A percentile compares a stretch with the other conserved stretches of the same genome.
Conservation (phyloP, 2,329 filamentous ascomycete species). For the Passalora sequoiae region DNA sequence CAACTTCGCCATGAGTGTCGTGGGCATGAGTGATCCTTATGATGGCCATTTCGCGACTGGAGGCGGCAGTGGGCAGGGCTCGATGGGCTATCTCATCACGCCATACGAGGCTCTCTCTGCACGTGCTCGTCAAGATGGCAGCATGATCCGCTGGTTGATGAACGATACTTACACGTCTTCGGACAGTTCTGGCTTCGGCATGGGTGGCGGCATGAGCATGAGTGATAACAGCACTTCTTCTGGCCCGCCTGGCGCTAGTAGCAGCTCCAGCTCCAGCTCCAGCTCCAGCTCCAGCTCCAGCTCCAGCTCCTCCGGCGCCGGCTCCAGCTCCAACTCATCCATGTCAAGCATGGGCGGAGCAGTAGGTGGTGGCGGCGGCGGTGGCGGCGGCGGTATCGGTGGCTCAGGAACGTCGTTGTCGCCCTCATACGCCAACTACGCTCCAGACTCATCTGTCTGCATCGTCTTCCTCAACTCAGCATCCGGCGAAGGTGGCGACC, state of each 20-base stretch:
- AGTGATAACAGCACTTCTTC: slow-evolving; percentile 9
- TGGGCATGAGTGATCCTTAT: slow-evolving; percentile 14
- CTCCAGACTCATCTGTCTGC: slow-evolving; percentile 22
- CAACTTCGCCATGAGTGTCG: slow-evolving; percentile 14
- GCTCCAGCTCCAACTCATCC: no score
- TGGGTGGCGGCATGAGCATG: slow-evolving; percentile 10
- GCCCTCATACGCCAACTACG: slow-evolving; percentile 13
- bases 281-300: slow-evolving; percentile 5
- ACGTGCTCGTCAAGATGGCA: slow-evolving; percentile 12
- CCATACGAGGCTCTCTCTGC: slow-evolving; percentile 11
- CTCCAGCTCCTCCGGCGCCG: slow-evolving; percentile 9
- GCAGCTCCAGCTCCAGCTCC: no score
- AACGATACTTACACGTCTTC: slow-evolving; percentile 29
- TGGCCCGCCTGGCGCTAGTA: slow-evolving; percentile 1
- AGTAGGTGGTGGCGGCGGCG: slow-evolving; percentile 4
- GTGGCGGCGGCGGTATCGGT: slow-evolving; percentile 3
- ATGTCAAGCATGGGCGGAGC: no score
- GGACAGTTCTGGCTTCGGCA: not conserved
- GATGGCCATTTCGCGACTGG: slow-evolving; percentile 16
- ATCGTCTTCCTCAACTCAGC: slow-evolving; percentile 33
- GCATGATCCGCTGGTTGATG: slow-evolving; percentile 35
- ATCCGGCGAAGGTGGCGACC: slow-evolving; percentile 27
- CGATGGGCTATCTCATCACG: slow-evolving; percentile 12
- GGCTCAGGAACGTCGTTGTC: slow-evolving; percentile 12
- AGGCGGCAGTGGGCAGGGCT: slow-evolving; percentile 16